Base-by-base conservation (phyloP, 1,284 basidiomycete genomes). In the Marasmius tenuissimus region DNA sequence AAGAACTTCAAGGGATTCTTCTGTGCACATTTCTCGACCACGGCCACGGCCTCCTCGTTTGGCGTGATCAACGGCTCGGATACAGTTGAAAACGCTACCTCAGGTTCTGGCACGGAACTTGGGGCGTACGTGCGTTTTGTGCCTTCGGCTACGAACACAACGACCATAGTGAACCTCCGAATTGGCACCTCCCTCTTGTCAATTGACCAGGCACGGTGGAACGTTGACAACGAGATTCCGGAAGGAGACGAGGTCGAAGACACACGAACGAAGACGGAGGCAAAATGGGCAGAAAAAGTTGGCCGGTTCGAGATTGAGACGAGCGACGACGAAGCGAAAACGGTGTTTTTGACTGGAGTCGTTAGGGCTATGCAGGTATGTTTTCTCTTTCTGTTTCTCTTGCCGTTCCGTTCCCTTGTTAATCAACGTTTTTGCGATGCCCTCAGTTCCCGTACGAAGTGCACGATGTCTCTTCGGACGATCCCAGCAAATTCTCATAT, bases 131-230 rank as follows among this genome's bases (percentile, higher is more conserved):
- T 80, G 0, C 71, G 74, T 2, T 91, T 94, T 66, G 69, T 67
- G 14, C 63, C 1, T 14, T 27, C 27, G 27, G 61, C 8, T 33
- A 27, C 16, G 16, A 53, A 9, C 22, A 18, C 1, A 39, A 34
- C 47, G 35, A 57, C 35, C 10, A 16, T 34, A 10, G 81, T 93
- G 38, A 78, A 85, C 16, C 84, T 92, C 7, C 80, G 90, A 9
- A 77, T 94, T 1, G 91, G 90, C 0, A 88, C 91, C 9, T 93
- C 90, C 10, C 91, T 93, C 69, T 91, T 94, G 63, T 91, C 89
- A 0, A 76, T 88, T 14, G 86, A 88, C 7, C 91, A 93, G 68
- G 93, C 93, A 0, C 75, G 87, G 50, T 71, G 69, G 68, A 90
- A 89, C 67, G 68, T 90, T 56, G 84, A 88, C 22, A 73, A 61